Percentiles rank a stretch among this genome's conserved stretches.
Evolutionary conservation across 2,329 filamentous ascomycete species (phyloP).

Genomic region (Colletotrichum navitas): DNA sequence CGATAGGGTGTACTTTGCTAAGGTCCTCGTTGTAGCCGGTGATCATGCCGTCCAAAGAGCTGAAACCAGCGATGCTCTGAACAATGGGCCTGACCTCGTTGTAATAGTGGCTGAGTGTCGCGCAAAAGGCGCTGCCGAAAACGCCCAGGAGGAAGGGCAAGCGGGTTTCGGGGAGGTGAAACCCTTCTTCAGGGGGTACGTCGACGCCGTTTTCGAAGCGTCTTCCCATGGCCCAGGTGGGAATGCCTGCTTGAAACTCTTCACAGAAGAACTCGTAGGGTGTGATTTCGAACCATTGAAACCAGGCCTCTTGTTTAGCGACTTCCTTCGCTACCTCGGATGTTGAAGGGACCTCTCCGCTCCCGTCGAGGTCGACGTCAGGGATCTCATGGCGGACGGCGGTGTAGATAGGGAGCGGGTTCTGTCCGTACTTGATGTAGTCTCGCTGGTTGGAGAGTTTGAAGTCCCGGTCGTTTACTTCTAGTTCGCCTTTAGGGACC

Average conservation of each 20-base stretch:
- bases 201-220: slow-evolving; percentile 81
- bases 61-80: slow-evolving; percentile 79
- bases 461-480: slow-evolving; percentile 81
- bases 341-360: slow-evolving; percentile 50
- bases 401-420: slow-evolving; percentile 95
- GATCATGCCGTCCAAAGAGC: slow-evolving; percentile 83
- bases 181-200: slow-evolving; percentile 72
- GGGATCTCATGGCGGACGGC: slow-evolving; percentile 97
- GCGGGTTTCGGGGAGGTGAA: slow-evolving; percentile 84
- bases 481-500: slow-evolving; percentile 86
- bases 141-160: slow-evolving; percentile 89
- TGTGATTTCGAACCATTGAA: slow-evolving; percentile 97
- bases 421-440: slow-evolving; percentile 80
- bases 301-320: slow-evolving; percentile 82
- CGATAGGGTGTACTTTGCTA: slow-evolving; percentile 93
- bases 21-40: slow-evolving; percentile 82
- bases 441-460: slow-evolving; percentile 90
- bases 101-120: slow-evolving; percentile 95
- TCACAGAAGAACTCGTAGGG: slow-evolving; percentile 97
- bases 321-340: slow-evolving; percentile 64
- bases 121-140: slow-evolving; percentile 97
- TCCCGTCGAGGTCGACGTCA: slow-evolving; percentile 61
- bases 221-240: slow-evolving; percentile 92
- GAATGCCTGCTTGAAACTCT: slow-evolving; percentile 90
- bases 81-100: slow-evolving; percentile 90